These are phyloP conservation scores for Saccharomycopsis guyanensis DNA, from an alignment of 805 yeast species.

Conservation along the genomic window DNA sequence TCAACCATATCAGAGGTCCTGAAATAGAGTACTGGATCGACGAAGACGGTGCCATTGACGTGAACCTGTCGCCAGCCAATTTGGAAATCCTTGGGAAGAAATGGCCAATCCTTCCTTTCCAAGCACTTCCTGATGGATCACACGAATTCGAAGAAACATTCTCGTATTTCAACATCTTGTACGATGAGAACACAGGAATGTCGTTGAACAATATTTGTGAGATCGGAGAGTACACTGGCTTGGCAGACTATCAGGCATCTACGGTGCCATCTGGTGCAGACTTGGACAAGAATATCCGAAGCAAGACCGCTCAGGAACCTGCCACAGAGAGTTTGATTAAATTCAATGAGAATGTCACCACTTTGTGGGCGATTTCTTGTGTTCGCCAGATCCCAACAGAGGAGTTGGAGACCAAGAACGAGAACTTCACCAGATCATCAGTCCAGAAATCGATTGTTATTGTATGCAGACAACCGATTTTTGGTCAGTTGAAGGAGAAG, in stretches of 20 bases:
- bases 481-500: slow-evolving; percentile 83
- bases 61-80: slow-evolving; percentile 28
- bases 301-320: neutral
- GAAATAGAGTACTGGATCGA: slow-evolving; percentile 88
- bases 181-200: slow-evolving; percentile 44
- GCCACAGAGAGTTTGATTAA: slow-evolving; percentile 7
- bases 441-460: slow-evolving; percentile 90
- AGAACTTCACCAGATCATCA: slow-evolving; percentile 72
- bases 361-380: slow-evolving; percentile 93
- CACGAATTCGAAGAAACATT: slow-evolving; percentile 92
- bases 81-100: slow-evolving; percentile 30
- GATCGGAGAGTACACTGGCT: slow-evolving; percentile 5
- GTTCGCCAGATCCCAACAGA: slow-evolving; percentile 70
- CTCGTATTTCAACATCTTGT: slow-evolving; percentile 78
- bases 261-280: slow-evolving; percentile 37
- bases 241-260: slow-evolving; percentile 26
- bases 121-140: slow-evolving; percentile 93
- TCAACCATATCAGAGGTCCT: slow-evolving; percentile 90
- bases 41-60: slow-evolving; percentile 32
- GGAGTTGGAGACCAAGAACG: slow-evolving; percentile 47
- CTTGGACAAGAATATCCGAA: slow-evolving; percentile 7
- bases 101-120: slow-evolving; percentile 90
- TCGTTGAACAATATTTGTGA: slow-evolving; percentile 37
- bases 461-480: slow-evolving; percentile 78
- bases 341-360: slow-evolving; percentile 35